Evolutionary conservation across 768 basidiomycete genomes (phyloP), one percentile per base, ranked within the genome.

Genomic region (Melanogaster broomeanus): DNA sequence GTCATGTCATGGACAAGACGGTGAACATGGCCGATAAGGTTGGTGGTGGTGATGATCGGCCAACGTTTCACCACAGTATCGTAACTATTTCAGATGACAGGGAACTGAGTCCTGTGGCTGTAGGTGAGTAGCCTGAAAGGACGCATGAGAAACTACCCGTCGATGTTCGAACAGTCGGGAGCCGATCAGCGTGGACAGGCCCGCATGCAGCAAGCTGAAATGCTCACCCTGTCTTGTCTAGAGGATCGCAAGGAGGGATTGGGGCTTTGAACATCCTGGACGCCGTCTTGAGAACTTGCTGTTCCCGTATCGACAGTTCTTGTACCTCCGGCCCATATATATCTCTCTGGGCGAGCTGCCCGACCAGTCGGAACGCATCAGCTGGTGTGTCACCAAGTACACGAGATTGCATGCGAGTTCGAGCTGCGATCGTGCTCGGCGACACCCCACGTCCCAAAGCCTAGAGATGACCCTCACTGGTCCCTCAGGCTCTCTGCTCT

Each of bases 41-140:
- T 76, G 2, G 93, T 92, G n/a, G n/a, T n/a, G 48, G 94, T 78
- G 61, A 98, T 96, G 42, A 88, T 77, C 5, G 89, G 89, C 86
- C 92, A 93, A 48, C 90, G 77, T 65, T 78, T 85, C 44, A 85
- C 66, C 15, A 93, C 87, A 0, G 90, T 93, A 52, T 88, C 84
- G 58, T 87, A 91, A 52, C 90, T 90, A 58, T 37, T n/a, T 43
- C 16, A 38, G 9, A 24, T 16, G 39, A n/a, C 25, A 19, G 19
- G 28, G 18, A 30, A 27, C 10, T 64, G 50, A 50, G 50, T 40
- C 31, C 15, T 16, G 33, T 13, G 19, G 5, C 7, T 13, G 25
- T 12, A 3, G 27, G 19, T 12, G 42, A 42, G 24, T 44, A 35
- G 38, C 37, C 15, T 19, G 35, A n/a, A 11, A 8, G 7, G 16